Base-by-base conservation (phyloP, 805 yeast genomes). In the Kluyveromyces wickerhamii region DNA sequence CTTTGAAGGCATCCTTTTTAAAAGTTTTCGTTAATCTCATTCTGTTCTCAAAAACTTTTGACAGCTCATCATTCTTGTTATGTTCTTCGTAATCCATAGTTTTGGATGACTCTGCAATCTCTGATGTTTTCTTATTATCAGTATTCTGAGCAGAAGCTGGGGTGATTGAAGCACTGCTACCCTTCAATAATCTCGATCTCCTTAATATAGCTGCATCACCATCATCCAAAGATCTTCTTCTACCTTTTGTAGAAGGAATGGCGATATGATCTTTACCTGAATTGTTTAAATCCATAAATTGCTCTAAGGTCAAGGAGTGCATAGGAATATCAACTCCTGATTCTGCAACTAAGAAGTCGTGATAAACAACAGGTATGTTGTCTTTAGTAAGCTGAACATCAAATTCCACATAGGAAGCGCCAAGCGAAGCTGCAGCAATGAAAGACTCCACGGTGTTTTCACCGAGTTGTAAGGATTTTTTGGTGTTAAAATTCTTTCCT, bases 371-470 rank as follows among this genome's bases (percentile, higher is more conserved):
- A 2, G 97, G 96, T 8, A 85, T 77, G 44, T 68, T 67, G 57
- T 89, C 97, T 52, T 87, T 86, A 11, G 97, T 89, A 46, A 89
- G 65, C 54, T 89, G 97, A 29, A 89, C 97, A 59, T 89, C 97
- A 55, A 89, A 89, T 60, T 89, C 97, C 34, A 89, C 96, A 51
- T 89, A 89, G 2, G 94, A 80, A 1, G 97, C 97, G 26, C 97
- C 97, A 44, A 89, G 65, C 2, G 94, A 86, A 0, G 96, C 95
- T 0, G 97, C 97, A 9, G 95, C 94, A 52, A 89, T 82, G 49
- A 89, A 89, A 0, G 95, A 83, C 49, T 89, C 96, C 14, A 89
- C 81, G 0, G 97, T 89, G 56, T 89, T 89, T 51, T 89, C 97
- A 27, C 97, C 97, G 40, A 89, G 68, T 59, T 89, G 97, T 50